phyloP scores from a whole-genome alignment of 2,329 filamentous ascomycete species.

The Ceratocystis diversiconidia region DNA sequence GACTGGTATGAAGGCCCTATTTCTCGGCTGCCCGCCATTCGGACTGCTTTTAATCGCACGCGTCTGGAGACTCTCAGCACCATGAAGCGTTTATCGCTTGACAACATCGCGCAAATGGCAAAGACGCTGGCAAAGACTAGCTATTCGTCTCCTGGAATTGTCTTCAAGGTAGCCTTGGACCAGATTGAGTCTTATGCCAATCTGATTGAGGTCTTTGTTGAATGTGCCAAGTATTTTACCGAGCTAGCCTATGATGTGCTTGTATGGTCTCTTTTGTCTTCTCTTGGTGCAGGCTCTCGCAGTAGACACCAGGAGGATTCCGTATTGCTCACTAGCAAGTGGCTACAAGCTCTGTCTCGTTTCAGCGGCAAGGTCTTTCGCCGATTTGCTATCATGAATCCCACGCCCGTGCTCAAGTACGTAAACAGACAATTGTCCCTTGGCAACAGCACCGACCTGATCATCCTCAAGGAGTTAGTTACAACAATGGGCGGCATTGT shows the following conservation, averaged over 20 bases:
- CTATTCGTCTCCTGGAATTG: slow-evolving; percentile 75
- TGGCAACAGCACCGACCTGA: slow-evolving; percentile 78
- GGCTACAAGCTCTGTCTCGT: slow-evolving; percentile 78
- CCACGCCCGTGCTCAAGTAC: slow-evolving; percentile 76
- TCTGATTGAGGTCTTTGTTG: slow-evolving; percentile 84
- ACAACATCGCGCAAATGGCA: slow-evolving; percentile 75
- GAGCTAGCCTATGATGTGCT: slow-evolving; percentile 84
- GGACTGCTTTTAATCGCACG: slow-evolving; percentile 61
- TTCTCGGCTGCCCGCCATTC: slow-evolving; percentile 64
- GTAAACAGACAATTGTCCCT: slow-evolving; percentile 69
- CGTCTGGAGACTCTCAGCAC: slow-evolving; percentile 68
- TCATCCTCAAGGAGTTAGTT: slow-evolving; percentile 82
- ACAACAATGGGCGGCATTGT: slow-evolving; percentile 88
- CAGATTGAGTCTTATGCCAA: slow-evolving; percentile 93
- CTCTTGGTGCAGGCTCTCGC: slow-evolving; percentile 45
- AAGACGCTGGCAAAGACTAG: slow-evolving; percentile 84
- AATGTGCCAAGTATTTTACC: slow-evolving; percentile 89
- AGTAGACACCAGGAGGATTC: slow-evolving; percentile 49
- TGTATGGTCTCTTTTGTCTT: slow-evolving; percentile 79
- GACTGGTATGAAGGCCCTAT: slow-evolving; percentile 79
- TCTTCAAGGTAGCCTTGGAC: slow-evolving; percentile 75
- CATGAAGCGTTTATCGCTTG: slow-evolving; percentile 78
- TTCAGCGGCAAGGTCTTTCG: slow-evolving; percentile 86
- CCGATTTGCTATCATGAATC: slow-evolving; percentile 70
- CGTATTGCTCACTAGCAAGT: slow-evolving; percentile 66